Conservation (phyloP, 305 asterid genomes). For the Fraxinus albicans region DNA sequence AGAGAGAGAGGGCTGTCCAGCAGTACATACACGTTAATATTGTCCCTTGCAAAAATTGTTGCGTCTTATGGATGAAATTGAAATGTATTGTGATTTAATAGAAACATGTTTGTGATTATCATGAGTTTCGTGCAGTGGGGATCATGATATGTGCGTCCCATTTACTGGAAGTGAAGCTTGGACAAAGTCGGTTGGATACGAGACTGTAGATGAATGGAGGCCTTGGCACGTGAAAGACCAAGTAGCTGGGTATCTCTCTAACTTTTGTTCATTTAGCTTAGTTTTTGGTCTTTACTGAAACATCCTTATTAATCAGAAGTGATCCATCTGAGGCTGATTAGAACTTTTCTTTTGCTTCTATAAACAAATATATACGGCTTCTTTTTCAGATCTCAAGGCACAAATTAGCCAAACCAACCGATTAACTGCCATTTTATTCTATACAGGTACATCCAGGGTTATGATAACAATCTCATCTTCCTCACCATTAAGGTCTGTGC, state of each 20-base stretch:
- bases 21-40: neutral
- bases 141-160: conserved; percentile 98
- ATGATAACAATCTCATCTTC: conserved; percentile 72
- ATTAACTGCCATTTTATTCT: conserved; percentile 9
- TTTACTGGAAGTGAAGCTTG: conserved; percentile 80
- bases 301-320: neutral
- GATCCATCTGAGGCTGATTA: neutral
- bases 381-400: neutral
- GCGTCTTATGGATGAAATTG: neutral
- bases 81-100: neutral
- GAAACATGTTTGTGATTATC: neutral
- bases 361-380: neutral
- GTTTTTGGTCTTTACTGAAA: neutral
- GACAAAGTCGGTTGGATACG: conserved; percentile 78
- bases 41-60: neutral
- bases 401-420: neutral
- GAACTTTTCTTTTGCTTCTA: neutral
- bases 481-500: conserved; percentile 74
- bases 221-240: conserved; percentile 64
- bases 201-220: conserved; percentile 71
- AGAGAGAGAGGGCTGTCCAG: neutral
- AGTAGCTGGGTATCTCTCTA: conserved; percentile 63
- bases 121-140: conserved; percentile 50
- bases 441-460: conserved; percentile 67
- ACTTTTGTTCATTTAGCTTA: neutral